A percentile compares a stretch with the other conserved stretches of the same genome.
Evolutionary conservation across 1,284 basidiomycete genomes (phyloP).

Genomic region (Leccinum pallidistipes): DNA sequence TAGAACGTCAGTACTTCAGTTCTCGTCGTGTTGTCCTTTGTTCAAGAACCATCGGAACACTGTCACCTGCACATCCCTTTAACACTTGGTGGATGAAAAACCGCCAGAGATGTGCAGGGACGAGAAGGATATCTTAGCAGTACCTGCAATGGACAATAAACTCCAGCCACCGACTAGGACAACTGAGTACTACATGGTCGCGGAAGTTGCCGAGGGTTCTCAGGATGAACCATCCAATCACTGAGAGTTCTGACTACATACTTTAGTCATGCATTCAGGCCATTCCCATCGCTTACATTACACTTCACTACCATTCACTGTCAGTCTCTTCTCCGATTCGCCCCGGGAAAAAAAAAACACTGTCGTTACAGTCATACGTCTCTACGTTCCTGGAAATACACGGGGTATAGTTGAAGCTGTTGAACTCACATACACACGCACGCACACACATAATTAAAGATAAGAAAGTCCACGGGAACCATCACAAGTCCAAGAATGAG

Average conservation of each 20-base stretch:
- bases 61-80: neutral
- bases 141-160: neutral
- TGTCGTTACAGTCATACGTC: neutral
- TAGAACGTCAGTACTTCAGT: neutral
- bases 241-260: too few species aligned
- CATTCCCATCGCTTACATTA: neutral
- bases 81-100: neutral
- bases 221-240: too few species aligned
- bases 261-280: neutral
- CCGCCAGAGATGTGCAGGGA: neutral
- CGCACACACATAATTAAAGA: neutral
- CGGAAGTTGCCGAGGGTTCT: neutral
- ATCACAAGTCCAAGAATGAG: conserved; percentile 31
- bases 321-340: neutral
- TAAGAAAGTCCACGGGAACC: neutral
- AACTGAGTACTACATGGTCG: neutral
- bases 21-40: neutral
- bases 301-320: neutral
- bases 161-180: too few species aligned
- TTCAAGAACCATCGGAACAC: neutral
- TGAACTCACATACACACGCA: neutral
- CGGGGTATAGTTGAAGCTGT: neutral
- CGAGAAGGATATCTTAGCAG: neutral
- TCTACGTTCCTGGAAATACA: neutral
- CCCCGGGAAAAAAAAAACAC: neutral